Base-by-base conservation (phyloP, 768 basidiomycete genomes). In the Pulveroboletus sp. region DNA sequence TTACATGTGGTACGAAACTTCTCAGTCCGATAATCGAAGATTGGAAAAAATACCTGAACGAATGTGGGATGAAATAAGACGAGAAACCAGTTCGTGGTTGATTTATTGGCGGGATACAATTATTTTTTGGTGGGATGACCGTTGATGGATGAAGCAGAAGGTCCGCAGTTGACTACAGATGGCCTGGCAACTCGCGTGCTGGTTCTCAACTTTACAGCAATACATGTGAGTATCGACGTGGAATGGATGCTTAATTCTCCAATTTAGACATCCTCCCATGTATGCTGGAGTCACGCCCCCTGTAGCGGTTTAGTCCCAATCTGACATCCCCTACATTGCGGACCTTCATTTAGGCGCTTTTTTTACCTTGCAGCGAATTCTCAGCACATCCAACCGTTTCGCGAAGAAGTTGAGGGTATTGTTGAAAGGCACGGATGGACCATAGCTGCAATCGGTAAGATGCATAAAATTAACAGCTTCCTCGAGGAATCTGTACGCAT, bases 401-500 rank as follows among this genome's bases (percentile, higher is more conserved):
- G 29, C 69, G 21, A 24, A 35, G 5, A 45, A 50, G 9, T 58
- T n/a, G n/a, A n/a, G n/a, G n/a, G n/a, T n/a, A n/a, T n/a, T n/a
- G n/a, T n/a, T n/a, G n/a, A n/a, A n/a, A n/a, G n/a, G n/a, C n/a
- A 69, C 3, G 66, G 53, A 29, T 69, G 63, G 57, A 50, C 49
- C 1, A 65, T n/a, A 63, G 45, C 46, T 35, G 2, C 59, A 2
- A 23, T 72, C 14, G 50, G 32, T 8, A 64, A 63, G 31, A 62
- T 71, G 60, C 63, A 52, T 42, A 68, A 67, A 48, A 41, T 75
- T 4, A 72, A 76, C 36, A 75, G 70, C 46, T 74, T 76, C 47
- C 33, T 73, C 35, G 67, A 63, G 44, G 72, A 72, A 39, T 59
- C 60, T 3, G 58, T 33, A 6, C 62, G 71, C 1, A 34, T 63